Evolutionary conservation across 78 protist genomes (phyloP).

Genomic region (Dictyostelium purpureum): DNA sequence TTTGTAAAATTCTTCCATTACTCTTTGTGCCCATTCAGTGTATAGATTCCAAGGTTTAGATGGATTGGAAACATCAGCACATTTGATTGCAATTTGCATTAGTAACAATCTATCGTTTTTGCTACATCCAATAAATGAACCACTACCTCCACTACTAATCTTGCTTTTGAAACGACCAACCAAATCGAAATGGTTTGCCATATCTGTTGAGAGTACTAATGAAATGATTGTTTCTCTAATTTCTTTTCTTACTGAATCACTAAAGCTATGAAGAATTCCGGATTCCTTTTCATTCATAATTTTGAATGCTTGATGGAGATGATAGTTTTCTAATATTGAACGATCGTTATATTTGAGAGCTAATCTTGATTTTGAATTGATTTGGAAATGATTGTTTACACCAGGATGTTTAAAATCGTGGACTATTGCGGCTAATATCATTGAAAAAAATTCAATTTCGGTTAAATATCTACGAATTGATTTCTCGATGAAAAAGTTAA

Average conservation of each 20-base stretch:
- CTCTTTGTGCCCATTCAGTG: slow-evolving; percentile 35
- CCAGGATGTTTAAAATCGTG: slow-evolving; percentile 86
- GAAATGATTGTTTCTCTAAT: slow-evolving; percentile 8
- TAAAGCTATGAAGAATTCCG: slow-evolving; percentile 2
- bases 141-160: background rate
- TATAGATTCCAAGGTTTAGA: slow-evolving; percentile 10
- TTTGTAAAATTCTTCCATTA: slow-evolving; percentile 56
- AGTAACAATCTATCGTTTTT: slow-evolving; percentile 57
- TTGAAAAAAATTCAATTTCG: slow-evolving; percentile 16
- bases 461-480: background rate
- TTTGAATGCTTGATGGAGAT: slow-evolving; percentile 30
- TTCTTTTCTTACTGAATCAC: slow-evolving; percentile 7
- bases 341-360: slow-evolving; percentile 77
- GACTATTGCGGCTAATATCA: slow-evolving; percentile 71
- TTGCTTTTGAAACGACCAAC: slow-evolving; percentile 15
- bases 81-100: slow-evolving; percentile 59
- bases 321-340: slow-evolving; percentile 78
- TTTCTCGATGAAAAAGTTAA: slow-evolving; percentile 13
- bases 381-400: slow-evolving; percentile 58
- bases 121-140: background rate
- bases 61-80: slow-evolving; percentile 77
- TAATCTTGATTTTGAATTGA: slow-evolving; percentile 36
- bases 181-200: slow-evolving; percentile 65
- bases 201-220: slow-evolving; percentile 76
- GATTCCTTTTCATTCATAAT: background rate